Base-by-base conservation (phyloP, 495 filamentous ascomycete genomes). In the Neurospora intermedia region DNA sequence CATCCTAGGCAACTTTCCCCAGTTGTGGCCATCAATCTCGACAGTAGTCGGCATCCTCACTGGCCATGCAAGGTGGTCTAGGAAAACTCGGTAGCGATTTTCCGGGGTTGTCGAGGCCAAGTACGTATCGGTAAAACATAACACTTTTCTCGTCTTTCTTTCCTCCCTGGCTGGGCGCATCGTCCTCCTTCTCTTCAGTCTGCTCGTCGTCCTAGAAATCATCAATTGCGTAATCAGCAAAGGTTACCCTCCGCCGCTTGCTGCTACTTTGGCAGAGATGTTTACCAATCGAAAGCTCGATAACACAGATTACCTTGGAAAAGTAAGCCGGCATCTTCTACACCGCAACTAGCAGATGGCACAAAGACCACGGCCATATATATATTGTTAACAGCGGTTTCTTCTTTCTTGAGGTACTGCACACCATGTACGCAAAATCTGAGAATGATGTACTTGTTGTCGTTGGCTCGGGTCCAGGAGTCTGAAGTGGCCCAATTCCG, bases 401-500 rank as follows among this genome's bases (percentile, higher is more conserved):
- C n/a, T n/a, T n/a, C n/a, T n/a, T n/a, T n/a, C n/a, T n/a, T n/a
- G n/a, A n/a, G n/a, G n/a, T n/a, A n/a, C n/a, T n/a, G n/a, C n/a
- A n/a, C n/a, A n/a, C n/a, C n/a, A n/a, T n/a, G n/a, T n/a, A n/a
- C n/a, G n/a, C n/a, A n/a, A n/a, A n/a, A n/a, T n/a, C n/a, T n/a
- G n/a, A n/a, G n/a, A n/a, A n/a, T n/a, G n/a, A n/a, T n/a, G n/a
- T n/a, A n/a, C n/a, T n/a, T n/a, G n/a, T n/a, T n/a, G n/a, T n/a
- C n/a, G 86, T 41, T 62, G 54, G 16, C 54, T 62, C 54, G 23
- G 15, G 23, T 62, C 85, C 78, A 0, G 87, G 87, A 0, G 86
- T 86, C 0, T 87, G 87, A 80, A 86, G 84, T 0, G 87, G 86
- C 1, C 88, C 88, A 73, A 89, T 89, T 0, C 83, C 82, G n/a